phyloP scores from a whole-genome alignment of 768 basidiomycete species.

The Chiua virens region DNA sequence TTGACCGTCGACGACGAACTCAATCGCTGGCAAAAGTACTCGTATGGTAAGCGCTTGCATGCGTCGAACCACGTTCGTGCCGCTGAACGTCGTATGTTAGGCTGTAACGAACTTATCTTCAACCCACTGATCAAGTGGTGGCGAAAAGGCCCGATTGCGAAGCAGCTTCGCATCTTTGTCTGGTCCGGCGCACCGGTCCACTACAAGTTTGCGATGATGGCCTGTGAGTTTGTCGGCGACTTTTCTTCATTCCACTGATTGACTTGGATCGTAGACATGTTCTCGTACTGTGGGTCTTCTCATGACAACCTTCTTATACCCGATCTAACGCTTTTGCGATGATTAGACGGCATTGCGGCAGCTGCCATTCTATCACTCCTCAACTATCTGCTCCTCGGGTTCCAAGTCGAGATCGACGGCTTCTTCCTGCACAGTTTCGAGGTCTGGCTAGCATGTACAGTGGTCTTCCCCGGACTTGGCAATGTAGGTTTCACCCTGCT shows the following conservation, averaged over 20 bases:
- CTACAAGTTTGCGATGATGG: conserved; percentile 71
- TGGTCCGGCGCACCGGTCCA: conserved; percentile 78
- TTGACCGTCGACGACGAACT: conserved; percentile 89
- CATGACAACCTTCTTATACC: background rate
- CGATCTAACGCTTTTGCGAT: background rate
- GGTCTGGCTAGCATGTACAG: conserved; percentile 74
- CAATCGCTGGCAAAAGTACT: conserved; percentile 90
- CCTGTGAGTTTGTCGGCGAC: conserved; percentile 38
- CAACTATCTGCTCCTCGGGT: conserved; percentile 79
- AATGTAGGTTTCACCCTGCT: conserved; percentile 73
- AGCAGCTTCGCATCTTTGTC: conserved; percentile 72
- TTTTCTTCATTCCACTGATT: background rate
- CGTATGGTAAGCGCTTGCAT: conserved; percentile 54
- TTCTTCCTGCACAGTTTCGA: conserved; percentile 80
- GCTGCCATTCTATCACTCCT: conserved; percentile 63
- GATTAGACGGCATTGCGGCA: conserved; percentile 57
- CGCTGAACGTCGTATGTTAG: conserved; percentile 30
- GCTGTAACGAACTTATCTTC: conserved; percentile 66
- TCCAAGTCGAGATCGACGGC: conserved; percentile 65
- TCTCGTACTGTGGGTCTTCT: conserved; percentile 46
- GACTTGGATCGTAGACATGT: conserved; percentile 38
- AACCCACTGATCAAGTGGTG: conserved; percentile 82
- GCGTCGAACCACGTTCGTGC: background rate
- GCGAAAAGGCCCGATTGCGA: conserved; percentile 76
- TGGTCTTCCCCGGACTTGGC: conserved; percentile 74